Conservation (phyloP, 2,329 filamentous ascomycete genomes). For the Pseudocercospora vitis region DNA sequence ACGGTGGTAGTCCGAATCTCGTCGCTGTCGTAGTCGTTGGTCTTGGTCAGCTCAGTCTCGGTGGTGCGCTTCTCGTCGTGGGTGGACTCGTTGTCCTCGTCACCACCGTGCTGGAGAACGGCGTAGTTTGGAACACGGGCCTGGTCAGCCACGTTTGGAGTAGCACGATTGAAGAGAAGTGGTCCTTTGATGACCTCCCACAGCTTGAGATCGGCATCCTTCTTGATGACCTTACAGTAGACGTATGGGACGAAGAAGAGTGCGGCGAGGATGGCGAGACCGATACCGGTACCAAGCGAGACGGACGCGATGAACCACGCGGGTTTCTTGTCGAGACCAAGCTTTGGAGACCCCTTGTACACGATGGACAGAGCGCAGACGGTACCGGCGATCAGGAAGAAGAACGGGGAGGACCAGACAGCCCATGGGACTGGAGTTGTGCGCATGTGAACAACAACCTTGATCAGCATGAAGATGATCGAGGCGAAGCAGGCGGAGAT, state of each 20-base stretch:
- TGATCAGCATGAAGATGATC: constrained; percentile 49
- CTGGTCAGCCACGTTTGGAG: constrained; percentile 30
- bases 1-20: background rate
- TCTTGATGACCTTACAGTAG: constrained; percentile 58
- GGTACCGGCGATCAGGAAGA: constrained; percentile 47
- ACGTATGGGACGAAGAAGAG: constrained; percentile 61
- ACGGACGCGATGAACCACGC: constrained; percentile 52
- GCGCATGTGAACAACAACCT: constrained; percentile 51
- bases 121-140: constrained; percentile 36
- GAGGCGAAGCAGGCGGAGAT: constrained; percentile 50
- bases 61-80: constrained; percentile 8
- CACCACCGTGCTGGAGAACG: constrained; percentile 18
- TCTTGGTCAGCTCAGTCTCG: constrained; percentile 4
- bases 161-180: constrained; percentile 30
- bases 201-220: constrained; percentile 61
- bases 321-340: constrained; percentile 49
- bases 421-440: constrained; percentile 50
- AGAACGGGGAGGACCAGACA: constrained; percentile 50
- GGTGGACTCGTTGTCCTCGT: constrained; percentile 11
- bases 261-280: constrained; percentile 50
- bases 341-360: constrained; percentile 48
- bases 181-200: constrained; percentile 56
- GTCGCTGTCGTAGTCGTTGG: constrained; percentile 2
- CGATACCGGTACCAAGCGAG: constrained; percentile 55
- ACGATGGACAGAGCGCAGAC: constrained; percentile 59